Percentiles rank a stretch among this genome's conserved stretches.
phyloP scores from a whole-genome alignment of 2,329 filamentous ascomycete species.

The Botrytis deweyae region DNA sequence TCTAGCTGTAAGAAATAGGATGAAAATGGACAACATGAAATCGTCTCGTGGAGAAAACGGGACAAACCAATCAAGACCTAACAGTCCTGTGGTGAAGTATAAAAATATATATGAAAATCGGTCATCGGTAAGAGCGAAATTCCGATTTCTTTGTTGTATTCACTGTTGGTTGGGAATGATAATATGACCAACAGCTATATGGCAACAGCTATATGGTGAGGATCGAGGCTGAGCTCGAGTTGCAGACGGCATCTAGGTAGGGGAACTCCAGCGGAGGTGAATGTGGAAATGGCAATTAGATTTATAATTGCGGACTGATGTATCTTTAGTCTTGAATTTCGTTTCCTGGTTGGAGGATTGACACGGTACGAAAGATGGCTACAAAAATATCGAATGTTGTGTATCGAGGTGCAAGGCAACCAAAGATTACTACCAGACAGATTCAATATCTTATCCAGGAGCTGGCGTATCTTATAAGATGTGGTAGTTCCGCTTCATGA shows the following conservation, averaged over 20 bases:
- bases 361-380: not conserved
- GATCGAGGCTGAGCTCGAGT: not conserved
- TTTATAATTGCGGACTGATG: not conserved
- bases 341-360: not conserved
- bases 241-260: not conserved
- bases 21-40: not conserved
- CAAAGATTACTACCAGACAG: not conserved
- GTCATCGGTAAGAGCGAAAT: not conserved
- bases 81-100: not conserved
- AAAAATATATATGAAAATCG: not conserved
- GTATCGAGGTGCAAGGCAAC: not conserved
- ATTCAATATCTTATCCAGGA: not conserved
- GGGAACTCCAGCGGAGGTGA: not conserved
- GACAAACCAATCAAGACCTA: not conserved
- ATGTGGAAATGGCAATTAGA: not conserved
- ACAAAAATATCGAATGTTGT: constrained; percentile 6
- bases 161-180: not conserved
- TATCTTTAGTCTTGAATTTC: not conserved
- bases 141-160: not conserved
- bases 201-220: not conserved
- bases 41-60: not conserved
- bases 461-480: not conserved
- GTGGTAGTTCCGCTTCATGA: not conserved
- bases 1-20: not conserved
- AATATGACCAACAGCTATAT: not conserved